Conservation (phyloP, 2,329 filamentous ascomycete species). For the Phyllosticta citrichinensis region DNA sequence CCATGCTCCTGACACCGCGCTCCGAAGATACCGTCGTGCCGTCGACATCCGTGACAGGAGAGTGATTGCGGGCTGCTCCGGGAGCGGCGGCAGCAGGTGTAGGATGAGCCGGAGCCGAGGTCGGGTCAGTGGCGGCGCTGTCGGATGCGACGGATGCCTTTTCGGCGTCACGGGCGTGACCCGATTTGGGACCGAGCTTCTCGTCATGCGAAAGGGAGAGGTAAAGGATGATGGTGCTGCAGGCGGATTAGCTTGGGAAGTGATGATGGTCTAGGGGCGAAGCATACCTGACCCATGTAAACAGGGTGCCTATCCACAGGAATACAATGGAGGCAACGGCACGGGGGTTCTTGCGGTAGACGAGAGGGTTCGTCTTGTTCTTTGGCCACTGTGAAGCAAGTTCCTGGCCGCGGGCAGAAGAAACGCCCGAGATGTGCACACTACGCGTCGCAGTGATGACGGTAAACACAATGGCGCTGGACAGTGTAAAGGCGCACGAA, state of each 20-base stretch:
- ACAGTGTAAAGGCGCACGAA: conserved; percentile 38
- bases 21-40: not conserved
- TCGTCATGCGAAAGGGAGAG: conserved; percentile 30
- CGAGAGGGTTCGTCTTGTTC: conserved; percentile 27
- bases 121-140: not conserved
- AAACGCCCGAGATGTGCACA: conserved; percentile 34
- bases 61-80: not conserved
- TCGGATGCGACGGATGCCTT: not conserved
- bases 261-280: not conserved
- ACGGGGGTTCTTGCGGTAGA: conserved; percentile 41
- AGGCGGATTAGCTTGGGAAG: not conserved
- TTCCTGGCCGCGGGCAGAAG: conserved; percentile 18
- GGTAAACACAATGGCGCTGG: conserved; percentile 41
- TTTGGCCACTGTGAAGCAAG: conserved; percentile 23
- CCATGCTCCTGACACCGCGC: not conserved
- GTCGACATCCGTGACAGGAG: not conserved
- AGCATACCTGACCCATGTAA: conserved; percentile 36
- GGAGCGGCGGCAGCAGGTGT: not conserved
- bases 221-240: conserved; percentile 31
- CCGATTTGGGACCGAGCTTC: conserved; percentile 28
- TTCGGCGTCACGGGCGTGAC: conserved; percentile 22
- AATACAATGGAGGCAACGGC: conserved; percentile 44
- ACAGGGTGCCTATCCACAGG: conserved; percentile 42
- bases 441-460: conserved; percentile 39
- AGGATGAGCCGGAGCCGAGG: not conserved